Evolutionary conservation across 2,329 filamentous ascomycete genomes (phyloP).

Genomic region (Ophiosphaerella narmari): DNA sequence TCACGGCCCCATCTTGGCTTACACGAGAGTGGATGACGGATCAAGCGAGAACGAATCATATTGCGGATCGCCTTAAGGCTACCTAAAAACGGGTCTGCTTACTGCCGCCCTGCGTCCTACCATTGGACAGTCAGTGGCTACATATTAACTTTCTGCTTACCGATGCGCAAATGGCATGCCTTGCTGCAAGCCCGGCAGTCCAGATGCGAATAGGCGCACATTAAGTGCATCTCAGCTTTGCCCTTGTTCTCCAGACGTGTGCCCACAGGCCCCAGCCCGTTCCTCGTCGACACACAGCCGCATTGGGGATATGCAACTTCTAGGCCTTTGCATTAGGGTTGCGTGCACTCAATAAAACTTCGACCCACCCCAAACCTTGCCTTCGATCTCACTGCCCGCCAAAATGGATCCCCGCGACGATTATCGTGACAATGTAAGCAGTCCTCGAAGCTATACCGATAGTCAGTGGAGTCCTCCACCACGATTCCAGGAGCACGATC

Average conservation of each 20-base stretch:
- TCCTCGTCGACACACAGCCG: conserved; percentile 11
- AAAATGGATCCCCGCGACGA: conserved; percentile 22
- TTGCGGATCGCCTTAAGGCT: conserved; percentile 3
- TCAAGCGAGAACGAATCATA: conserved; percentile 11
- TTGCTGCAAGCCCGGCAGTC: conserved; percentile 8
- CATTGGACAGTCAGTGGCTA: conserved; percentile 15
- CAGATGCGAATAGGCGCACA: conserved; percentile 12
- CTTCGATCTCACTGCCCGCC: conserved; percentile 5
- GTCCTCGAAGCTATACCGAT: conserved; percentile 13
- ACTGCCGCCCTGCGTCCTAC: conserved; percentile 8
- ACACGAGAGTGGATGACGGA: conserved; percentile 7
- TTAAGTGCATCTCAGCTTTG: conserved; percentile 16
- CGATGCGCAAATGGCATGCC: conserved; percentile 14
- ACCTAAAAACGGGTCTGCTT: conserved; percentile 7
- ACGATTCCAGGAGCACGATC: conserved; percentile 25
- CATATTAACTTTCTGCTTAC: conserved; percentile 19
- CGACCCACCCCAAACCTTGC: conserved; percentile 7
- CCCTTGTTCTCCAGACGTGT: conserved; percentile 1
- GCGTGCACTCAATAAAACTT: conserved; percentile 9
- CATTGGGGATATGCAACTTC: conserved; percentile 12
- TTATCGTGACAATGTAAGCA: conserved; percentile 16
- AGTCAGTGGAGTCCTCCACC: conserved; percentile 28
- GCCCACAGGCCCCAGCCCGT: conserved; percentile 3
- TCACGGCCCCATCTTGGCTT: conserved; percentile 6
- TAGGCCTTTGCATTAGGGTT: conserved; percentile 3